phyloP scores from a whole-genome alignment of 2,329 filamentous ascomycete species.

The Westerdykella sp. region DNA sequence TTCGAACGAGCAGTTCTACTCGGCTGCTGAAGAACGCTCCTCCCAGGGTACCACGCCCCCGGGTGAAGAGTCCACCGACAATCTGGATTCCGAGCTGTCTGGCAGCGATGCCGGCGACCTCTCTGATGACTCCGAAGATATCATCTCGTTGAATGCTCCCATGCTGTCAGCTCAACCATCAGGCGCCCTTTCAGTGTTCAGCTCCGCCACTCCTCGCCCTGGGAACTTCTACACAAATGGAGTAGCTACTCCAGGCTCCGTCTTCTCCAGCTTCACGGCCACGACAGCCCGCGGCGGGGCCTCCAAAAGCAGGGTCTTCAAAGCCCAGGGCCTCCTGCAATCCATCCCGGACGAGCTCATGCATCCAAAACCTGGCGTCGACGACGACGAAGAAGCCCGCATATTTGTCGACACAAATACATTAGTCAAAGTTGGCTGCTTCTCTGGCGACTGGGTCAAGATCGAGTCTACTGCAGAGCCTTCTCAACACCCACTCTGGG shows the following conservation, averaged over 20 bases:
- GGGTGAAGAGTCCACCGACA: constrained; percentile 39
- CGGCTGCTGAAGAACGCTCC: constrained; percentile 69
- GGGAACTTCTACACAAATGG: constrained; percentile 65
- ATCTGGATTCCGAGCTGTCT: constrained; percentile 53
- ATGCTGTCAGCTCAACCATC: constrained; percentile 69
- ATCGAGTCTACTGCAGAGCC: constrained; percentile 73
- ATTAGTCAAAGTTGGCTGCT: constrained; percentile 84
- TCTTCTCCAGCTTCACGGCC: constrained; percentile 82
- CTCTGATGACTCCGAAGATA: constrained; percentile 89
- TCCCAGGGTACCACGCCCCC: constrained; percentile 37
- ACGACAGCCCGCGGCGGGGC: constrained; percentile 68
- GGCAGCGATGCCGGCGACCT: constrained; percentile 65
- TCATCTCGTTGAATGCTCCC: constrained; percentile 82
- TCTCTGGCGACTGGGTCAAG: constrained; percentile 94
- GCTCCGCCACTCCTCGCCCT: constrained; percentile 74
- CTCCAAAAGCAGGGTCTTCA: constrained; percentile 73
- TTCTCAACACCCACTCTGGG: constrained; percentile 60
- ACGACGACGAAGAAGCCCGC: constrained; percentile 81
- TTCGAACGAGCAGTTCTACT: constrained; percentile 86
- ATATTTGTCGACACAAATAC: constrained; percentile 86
- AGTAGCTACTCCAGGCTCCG: constrained; percentile 74
- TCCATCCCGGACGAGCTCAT: constrained; percentile 70
- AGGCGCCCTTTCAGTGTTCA: constrained; percentile 72
- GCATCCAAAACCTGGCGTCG: constrained; percentile 73
- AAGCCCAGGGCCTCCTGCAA: constrained; percentile 68